Evolutionary conservation across 2,329 filamentous ascomycete species (phyloP).

Genomic region (Periconia sp.): DNA sequence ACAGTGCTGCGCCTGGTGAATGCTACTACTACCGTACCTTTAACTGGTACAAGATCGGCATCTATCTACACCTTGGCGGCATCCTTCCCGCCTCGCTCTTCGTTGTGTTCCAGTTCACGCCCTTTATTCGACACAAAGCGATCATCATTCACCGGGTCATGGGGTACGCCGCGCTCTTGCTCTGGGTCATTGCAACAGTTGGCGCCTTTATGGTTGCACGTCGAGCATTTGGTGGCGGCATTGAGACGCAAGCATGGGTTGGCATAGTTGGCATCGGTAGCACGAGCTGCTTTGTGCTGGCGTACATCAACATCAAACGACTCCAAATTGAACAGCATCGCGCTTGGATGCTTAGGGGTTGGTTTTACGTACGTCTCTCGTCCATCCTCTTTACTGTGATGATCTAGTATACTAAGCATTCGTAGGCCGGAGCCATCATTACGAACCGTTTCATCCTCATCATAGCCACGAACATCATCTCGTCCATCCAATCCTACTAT

Average conservation of each 20-base stretch:
- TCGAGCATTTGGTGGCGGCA: constrained; percentile 60
- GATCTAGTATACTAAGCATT: constrained; percentile 5
- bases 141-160: constrained; percentile 65
- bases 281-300: constrained; percentile 51
- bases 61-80: constrained; percentile 51
- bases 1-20: constrained; percentile 49
- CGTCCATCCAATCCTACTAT: constrained; percentile 42
- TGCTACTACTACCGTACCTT: constrained; percentile 51
- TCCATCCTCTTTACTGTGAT: not conserved
- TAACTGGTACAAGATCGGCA: constrained; percentile 43
- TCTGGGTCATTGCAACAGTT: constrained; percentile 54
- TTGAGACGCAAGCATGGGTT: constrained; percentile 56
- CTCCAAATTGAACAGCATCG: constrained; percentile 59
- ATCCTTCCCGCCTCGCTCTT: constrained; percentile 50
- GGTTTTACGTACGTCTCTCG: constrained; percentile 30
- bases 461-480: constrained; percentile 50
- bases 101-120: constrained; percentile 51
- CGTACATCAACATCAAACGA: constrained; percentile 63
- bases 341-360: constrained; percentile 36
- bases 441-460: constrained; percentile 59
- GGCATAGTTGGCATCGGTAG: constrained; percentile 56
- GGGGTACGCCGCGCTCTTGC: constrained; percentile 61
- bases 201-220: constrained; percentile 62
- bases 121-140: constrained; percentile 53
- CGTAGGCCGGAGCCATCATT: constrained; percentile 58